These are phyloP conservation scores for Hypoxylon sp. DNA, from an alignment of 2,329 filamentous ascomycete species.

Conservation along the genomic window DNA sequence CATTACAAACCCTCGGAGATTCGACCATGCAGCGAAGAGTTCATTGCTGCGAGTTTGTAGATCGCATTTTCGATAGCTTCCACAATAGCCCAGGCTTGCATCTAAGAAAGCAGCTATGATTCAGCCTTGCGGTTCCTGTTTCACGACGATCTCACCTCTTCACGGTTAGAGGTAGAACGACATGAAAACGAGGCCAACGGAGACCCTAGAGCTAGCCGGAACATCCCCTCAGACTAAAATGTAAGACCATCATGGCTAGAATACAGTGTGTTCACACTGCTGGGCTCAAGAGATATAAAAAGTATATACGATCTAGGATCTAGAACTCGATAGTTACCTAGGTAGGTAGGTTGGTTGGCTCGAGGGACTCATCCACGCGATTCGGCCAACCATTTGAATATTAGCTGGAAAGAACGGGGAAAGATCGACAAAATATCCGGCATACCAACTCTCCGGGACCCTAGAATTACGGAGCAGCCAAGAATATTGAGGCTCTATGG, in stretches of 20 bases:
- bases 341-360: background rate
- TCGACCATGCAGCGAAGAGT: constrained; percentile 5
- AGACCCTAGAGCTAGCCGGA: background rate
- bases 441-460: background rate
- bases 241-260: background rate
- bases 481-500: constrained; percentile 14
- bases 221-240: background rate
- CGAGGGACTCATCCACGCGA: background rate
- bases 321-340: background rate
- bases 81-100: constrained; percentile 23
- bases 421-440: constrained; percentile 19
- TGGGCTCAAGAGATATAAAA: background rate
- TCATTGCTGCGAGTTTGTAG: constrained; percentile 24
- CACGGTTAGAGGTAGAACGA: constrained; percentile 6
- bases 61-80: constrained; percentile 35
- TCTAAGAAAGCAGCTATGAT: constrained; percentile 24
- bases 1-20: constrained; percentile 18
- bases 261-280: background rate
- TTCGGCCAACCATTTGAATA: background rate
- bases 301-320: background rate
- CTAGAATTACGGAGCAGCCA: background rate
- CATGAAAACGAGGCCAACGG: background rate
- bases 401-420: background rate
- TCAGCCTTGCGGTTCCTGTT: constrained; percentile 31
- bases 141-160: constrained; percentile 9